Evolutionary conservation across 73 alveolate species (phyloP).

Genomic region (Stentor coeruleus): DNA sequence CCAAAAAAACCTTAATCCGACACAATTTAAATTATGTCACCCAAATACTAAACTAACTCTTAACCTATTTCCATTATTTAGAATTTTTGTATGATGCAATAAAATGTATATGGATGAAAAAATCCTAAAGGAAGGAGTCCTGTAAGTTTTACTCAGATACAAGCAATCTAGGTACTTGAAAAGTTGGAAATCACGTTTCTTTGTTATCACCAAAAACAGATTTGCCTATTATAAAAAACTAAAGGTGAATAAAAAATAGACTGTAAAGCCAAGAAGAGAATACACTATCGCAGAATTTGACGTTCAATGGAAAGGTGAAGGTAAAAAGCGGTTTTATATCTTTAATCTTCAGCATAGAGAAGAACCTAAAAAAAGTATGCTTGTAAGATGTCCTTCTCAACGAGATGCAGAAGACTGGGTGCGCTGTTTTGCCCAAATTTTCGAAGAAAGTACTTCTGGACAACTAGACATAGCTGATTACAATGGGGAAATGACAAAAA

Average conservation of each 20-base stretch:
- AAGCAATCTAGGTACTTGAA: background rate
- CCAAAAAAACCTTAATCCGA: no score
- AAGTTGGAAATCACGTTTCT: conserved; percentile 2
- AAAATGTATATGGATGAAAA: conserved; percentile 6
- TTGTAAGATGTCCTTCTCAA: conserved; percentile 3
- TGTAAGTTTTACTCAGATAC: conserved; percentile 15
- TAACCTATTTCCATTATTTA: no score
- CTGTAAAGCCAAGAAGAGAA: conserved; percentile 9
- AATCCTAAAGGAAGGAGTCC: conserved; percentile 18
- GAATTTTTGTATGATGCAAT: no score
- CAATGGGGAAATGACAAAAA: background rate
- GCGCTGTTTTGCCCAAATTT: conserved; percentile 6
- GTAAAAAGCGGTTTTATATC: background rate
- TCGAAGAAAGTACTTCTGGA: background rate
- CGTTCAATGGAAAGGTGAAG: background rate
- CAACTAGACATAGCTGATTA: background rate
- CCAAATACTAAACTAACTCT: no score
- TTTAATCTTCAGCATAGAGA: conserved; percentile 8
- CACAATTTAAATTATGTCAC: no score
- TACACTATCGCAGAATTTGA: background rate
- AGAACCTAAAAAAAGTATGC: background rate
- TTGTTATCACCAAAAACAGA: background rate
- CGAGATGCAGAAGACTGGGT: conserved; percentile 23
- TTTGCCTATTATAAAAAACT: background rate
- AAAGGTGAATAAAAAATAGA: background rate